A percentile compares a stretch with the other conserved stretches of the same genome.
Conservation (phyloP, 192 early-diverging fungal species). For the Coemansia sp. region DNA sequence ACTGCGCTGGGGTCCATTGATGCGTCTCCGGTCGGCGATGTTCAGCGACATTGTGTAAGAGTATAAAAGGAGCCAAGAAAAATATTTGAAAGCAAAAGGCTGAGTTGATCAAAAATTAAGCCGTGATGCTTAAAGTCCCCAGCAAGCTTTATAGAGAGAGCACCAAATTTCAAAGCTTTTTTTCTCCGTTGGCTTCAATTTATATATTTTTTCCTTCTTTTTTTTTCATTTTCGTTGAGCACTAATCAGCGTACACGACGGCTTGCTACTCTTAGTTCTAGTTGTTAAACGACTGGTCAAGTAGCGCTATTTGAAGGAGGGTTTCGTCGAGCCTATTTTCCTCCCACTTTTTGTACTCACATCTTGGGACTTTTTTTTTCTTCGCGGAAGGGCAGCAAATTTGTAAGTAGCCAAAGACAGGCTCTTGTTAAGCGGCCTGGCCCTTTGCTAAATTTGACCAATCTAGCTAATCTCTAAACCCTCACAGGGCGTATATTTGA, state of each 20-base stretch:
- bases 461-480: background rate
- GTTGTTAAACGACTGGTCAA: background rate
- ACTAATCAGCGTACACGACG: background rate
- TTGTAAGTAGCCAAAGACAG: conserved; percentile 13
- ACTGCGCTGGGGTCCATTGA: conserved; percentile 54
- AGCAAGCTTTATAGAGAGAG: background rate
- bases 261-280: background rate
- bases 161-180: background rate
- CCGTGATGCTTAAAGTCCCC: background rate
- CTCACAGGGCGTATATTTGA: background rate
- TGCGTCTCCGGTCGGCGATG: conserved; percentile 45
- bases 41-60: conserved; percentile 37
- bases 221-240: background rate
- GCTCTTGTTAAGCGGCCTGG: background rate
- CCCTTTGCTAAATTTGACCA: background rate
- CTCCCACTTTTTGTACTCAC: background rate
- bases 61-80: background rate
- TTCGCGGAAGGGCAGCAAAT: conserved; percentile 3
- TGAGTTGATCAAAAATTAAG: background rate
- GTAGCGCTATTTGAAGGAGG: conserved; percentile 3
- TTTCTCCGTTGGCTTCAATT: conserved; percentile 10
- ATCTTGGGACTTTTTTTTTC: background rate
- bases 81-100: background rate
- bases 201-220: conserved; percentile 12
- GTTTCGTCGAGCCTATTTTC: background rate